These are phyloP conservation scores for Huntiella omanensis DNA, from an alignment of 2,329 filamentous ascomycete species.

Conservation along the genomic window DNA sequence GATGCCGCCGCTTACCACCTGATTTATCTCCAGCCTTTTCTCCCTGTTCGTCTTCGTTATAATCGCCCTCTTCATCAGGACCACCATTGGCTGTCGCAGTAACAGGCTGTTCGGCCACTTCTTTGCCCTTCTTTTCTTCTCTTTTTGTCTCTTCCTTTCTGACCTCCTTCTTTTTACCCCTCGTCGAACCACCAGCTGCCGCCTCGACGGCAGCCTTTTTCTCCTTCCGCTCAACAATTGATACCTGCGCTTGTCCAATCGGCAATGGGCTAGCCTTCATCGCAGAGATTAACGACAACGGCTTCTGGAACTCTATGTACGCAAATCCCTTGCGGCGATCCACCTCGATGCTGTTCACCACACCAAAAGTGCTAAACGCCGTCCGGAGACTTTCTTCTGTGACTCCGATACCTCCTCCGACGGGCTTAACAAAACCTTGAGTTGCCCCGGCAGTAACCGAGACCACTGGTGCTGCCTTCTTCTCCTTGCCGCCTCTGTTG, in stretches of 20 bases:
- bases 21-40: conserved; percentile 1
- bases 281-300: conserved; percentile 55
- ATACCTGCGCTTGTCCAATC: conserved; percentile 70
- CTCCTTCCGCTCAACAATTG: conserved; percentile 68
- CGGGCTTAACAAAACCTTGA: conserved; percentile 63
- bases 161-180: conserved; percentile 7
- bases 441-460: conserved; percentile 28
- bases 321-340: conserved; percentile 91
- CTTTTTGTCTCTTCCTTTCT: conserved; percentile 14
- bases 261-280: conserved; percentile 64
- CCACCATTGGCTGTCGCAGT: conserved; percentile 12
- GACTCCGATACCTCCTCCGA: conserved; percentile 78
- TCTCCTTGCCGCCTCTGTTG: neutral
- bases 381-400: conserved; percentile 64
- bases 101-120: conserved; percentile 13
- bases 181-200: neutral
- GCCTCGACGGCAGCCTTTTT: conserved; percentile 20
- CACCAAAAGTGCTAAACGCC: conserved; percentile 55
- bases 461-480: conserved; percentile 11
- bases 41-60: neutral
- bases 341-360: conserved; percentile 66
- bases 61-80: neutral
- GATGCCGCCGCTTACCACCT: conserved; percentile 11
- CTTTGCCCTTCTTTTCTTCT: conserved; percentile 15
- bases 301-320: conserved; percentile 71